These are phyloP conservation scores for Arachis hypogaea DNA, from an alignment of 306 rosid genomes.

Conservation along the genomic window DNA sequence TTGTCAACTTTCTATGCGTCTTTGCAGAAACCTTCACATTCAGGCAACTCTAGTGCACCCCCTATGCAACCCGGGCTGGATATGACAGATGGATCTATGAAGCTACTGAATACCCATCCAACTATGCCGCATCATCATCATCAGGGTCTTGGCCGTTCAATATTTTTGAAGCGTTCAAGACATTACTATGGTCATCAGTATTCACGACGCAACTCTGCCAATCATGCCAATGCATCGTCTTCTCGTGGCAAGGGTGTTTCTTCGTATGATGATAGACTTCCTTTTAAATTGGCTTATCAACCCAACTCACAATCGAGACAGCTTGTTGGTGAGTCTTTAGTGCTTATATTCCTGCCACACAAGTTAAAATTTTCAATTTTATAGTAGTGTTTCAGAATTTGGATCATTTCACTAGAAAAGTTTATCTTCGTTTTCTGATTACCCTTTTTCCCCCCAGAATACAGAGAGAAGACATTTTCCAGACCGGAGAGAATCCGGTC, in stretches of 20 bases:
- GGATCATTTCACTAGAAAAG: neutral
- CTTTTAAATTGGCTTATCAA: conserved; percentile 68
- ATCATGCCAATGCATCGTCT: conserved; percentile 63
- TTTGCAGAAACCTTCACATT: conserved; percentile 56
- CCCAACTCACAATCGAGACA: conserved; percentile 50
- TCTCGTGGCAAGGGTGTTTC: conserved; percentile 67
- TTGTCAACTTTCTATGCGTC: conserved; percentile 2
- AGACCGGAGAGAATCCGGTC: conserved; percentile 80
- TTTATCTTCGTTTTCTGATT: too few relatives aligned
- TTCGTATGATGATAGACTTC: conserved; percentile 53
- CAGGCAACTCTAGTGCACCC: conserved; percentile 52
- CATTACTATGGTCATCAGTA: conserved; percentile 85
- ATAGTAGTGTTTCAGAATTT: neutral
- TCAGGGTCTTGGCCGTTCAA: conserved; percentile 70
- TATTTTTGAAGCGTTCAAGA: conserved; percentile 78
- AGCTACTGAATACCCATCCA: conserved; percentile 52
- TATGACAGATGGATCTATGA: conserved; percentile 56
- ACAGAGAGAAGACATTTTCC: conserved; percentile 51
- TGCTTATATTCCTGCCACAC: neutral
- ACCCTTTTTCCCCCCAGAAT: conserved; percentile 46
- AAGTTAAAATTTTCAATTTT: neutral
- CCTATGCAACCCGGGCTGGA: conserved; percentile 54
- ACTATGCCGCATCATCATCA: conserved; percentile 60
- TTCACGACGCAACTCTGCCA: conserved; percentile 71
- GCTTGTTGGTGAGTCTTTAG: conserved; percentile 53